Evolutionary conservation across 2,329 filamentous ascomycete species (phyloP).

Genomic region (Alternaria gaisen): DNA sequence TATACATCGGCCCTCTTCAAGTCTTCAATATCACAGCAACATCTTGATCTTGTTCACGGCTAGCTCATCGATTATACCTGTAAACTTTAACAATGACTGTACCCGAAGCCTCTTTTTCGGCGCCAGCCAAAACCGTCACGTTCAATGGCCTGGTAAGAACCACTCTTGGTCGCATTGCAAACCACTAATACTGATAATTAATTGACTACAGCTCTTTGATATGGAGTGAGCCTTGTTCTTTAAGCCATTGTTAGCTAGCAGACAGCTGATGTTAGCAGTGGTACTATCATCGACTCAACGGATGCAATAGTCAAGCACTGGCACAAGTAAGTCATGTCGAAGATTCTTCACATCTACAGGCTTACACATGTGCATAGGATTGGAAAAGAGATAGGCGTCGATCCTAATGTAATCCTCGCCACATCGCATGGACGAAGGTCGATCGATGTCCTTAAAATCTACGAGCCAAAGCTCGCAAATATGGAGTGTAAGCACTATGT

Average conservation of each 20-base stretch:
- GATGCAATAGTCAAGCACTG: conserved; percentile 80
- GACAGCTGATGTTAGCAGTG: conserved; percentile 55
- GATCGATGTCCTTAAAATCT: conserved; percentile 82
- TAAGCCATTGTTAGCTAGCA: background rate
- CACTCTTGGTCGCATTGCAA: background rate
- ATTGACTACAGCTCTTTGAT: conserved; percentile 42
- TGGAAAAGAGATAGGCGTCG: conserved; percentile 82
- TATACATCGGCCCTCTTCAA: background rate
- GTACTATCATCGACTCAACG: conserved; percentile 84
- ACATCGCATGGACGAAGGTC: conserved; percentile 90
- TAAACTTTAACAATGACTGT: conserved; percentile 39
- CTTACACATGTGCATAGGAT: conserved; percentile 62
- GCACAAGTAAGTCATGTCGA: conserved; percentile 64
- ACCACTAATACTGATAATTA: conserved; percentile 15
- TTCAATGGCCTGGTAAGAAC: conserved; percentile 56
- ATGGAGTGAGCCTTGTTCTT: conserved; percentile 39
- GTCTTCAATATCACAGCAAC: background rate
- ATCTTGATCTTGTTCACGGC: background rate
- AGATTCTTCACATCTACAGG: background rate
- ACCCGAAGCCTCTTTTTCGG: conserved; percentile 51
- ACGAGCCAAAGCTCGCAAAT: conserved; percentile 85
- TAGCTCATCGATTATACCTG: background rate
- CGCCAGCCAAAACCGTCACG: conserved; percentile 50
- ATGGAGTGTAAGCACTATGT: conserved; percentile 79
- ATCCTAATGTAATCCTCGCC: conserved; percentile 83